Conservation (phyloP, 805 yeast species). For the Teunomyces atbi region DNA sequence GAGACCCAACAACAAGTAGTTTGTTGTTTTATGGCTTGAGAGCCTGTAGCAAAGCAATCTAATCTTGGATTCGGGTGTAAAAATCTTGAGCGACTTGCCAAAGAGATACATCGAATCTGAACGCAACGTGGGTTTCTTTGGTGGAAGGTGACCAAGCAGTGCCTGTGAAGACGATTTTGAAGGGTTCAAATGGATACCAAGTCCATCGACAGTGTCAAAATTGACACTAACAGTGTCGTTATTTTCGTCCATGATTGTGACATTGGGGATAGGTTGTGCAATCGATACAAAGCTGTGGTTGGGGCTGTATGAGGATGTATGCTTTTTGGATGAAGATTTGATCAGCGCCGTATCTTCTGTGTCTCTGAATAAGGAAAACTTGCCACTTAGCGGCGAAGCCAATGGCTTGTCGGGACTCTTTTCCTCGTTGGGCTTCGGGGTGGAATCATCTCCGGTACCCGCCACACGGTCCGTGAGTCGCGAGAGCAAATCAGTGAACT, state of each 20-base stretch:
- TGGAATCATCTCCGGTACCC: constrained; percentile 23
- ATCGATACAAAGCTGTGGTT: background rate
- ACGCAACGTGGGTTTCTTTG: constrained; percentile 1
- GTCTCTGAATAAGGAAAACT: constrained; percentile 8
- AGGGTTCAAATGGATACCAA: background rate
- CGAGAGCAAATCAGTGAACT: constrained; percentile 23
- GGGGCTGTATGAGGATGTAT: background rate
- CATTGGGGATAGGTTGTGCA: constrained; percentile 15
- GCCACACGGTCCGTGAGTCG: constrained; percentile 37
- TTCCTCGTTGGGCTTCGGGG: background rate
- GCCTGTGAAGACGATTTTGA: background rate
- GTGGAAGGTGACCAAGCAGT: background rate
- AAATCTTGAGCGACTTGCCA: constrained; percentile 35
- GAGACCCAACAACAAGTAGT: constrained; percentile 36
- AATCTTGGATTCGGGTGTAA: constrained; percentile 29
- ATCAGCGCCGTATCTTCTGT: background rate
- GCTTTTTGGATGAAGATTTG: background rate
- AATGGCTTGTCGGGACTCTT: background rate
- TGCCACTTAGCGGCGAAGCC: constrained; percentile 8
- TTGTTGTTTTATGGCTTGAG: constrained; percentile 26
- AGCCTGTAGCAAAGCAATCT: constrained; percentile 31
- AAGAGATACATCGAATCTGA: constrained; percentile 16
- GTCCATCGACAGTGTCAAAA: background rate
- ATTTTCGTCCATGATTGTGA: constrained; percentile 8
- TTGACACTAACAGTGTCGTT: constrained; percentile 2